phyloP scores from a whole-genome alignment of 2,329 filamentous ascomycete species.

The Talaromyces albobiverticillius region DNA sequence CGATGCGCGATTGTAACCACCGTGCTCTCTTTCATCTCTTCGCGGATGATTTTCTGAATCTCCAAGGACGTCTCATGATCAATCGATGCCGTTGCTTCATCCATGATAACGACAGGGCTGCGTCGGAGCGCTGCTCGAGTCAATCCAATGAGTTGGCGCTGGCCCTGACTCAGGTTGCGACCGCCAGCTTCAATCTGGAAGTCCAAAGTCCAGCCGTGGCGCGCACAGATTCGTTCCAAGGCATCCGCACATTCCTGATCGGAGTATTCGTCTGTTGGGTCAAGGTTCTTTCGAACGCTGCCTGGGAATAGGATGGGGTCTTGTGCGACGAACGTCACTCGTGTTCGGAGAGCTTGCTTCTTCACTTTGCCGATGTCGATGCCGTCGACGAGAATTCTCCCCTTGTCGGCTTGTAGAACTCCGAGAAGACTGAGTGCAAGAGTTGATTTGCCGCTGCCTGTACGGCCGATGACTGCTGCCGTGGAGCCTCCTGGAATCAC shows the following conservation, averaged over 20 bases:
- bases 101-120: conserved; percentile 62
- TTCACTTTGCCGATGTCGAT: conserved; percentile 60
- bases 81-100: conserved; percentile 65
- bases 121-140: conserved; percentile 60
- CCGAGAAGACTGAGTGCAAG: conserved; percentile 62
- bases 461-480: conserved; percentile 76
- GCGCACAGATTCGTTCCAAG: conserved; percentile 49
- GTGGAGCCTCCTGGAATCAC: conserved; percentile 74
- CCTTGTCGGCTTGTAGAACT: conserved; percentile 52
- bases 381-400: conserved; percentile 58
- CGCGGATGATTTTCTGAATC: conserved; percentile 35
- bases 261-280: conserved; percentile 57
- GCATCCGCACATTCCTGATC: conserved; percentile 51
- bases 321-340: conserved; percentile 66
- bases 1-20: conserved; percentile 66
- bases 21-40: conserved; percentile 44
- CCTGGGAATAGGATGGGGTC: conserved; percentile 66
- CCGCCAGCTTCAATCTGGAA: conserved; percentile 60
- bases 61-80: conserved; percentile 59
- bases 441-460: conserved; percentile 78
- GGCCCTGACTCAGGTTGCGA: conserved; percentile 58
- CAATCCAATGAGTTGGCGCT: conserved; percentile 63
- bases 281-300: conserved; percentile 60
- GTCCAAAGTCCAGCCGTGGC: conserved; percentile 55
- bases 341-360: conserved; percentile 57